Evolutionary conservation across 2,329 filamentous ascomycete species (phyloP).

Genomic region (Trichophyton rubrum): DNA sequence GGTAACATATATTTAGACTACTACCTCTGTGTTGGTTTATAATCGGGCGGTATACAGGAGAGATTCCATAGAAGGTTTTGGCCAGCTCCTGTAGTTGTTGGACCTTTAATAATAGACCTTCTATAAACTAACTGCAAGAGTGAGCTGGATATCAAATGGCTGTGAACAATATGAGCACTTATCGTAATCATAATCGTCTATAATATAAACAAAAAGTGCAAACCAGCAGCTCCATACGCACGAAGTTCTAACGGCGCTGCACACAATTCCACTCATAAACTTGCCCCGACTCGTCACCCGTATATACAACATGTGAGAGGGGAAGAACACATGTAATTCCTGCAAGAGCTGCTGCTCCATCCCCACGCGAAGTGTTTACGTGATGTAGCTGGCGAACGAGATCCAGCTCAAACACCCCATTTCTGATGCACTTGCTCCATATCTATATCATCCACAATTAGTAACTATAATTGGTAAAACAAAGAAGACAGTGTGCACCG

Average conservation of each 20-base stretch:
- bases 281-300: slow-evolving; percentile 82
- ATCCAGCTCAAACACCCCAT: slow-evolving; percentile 61
- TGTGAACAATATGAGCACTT: background rate
- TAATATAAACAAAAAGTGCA: background rate
- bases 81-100: too few species aligned
- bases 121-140: too few species aligned
- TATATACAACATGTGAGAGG: slow-evolving; percentile 74
- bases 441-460: slow-evolving; percentile 29
- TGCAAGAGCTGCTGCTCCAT: slow-evolving; percentile 43
- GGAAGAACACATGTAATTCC: slow-evolving; percentile 78
- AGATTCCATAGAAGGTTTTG: too few species aligned
- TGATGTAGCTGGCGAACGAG: slow-evolving; percentile 74
- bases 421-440: slow-evolving; percentile 45
- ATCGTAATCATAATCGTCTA: slow-evolving; percentile 2
- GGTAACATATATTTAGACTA: background rate
- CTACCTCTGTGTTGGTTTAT: background rate
- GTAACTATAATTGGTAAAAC: background rate
- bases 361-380: slow-evolving; percentile 53
- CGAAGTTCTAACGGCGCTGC: slow-evolving; percentile 30
- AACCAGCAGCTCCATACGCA: background rate
- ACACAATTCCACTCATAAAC: slow-evolving; percentile 55
- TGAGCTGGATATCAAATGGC: too few species aligned
- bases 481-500: background rate
- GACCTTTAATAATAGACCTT: too few species aligned
- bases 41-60: background rate